Conservation (phyloP, 2,329 filamentous ascomycete genomes). For the Cercospora janseana region DNA sequence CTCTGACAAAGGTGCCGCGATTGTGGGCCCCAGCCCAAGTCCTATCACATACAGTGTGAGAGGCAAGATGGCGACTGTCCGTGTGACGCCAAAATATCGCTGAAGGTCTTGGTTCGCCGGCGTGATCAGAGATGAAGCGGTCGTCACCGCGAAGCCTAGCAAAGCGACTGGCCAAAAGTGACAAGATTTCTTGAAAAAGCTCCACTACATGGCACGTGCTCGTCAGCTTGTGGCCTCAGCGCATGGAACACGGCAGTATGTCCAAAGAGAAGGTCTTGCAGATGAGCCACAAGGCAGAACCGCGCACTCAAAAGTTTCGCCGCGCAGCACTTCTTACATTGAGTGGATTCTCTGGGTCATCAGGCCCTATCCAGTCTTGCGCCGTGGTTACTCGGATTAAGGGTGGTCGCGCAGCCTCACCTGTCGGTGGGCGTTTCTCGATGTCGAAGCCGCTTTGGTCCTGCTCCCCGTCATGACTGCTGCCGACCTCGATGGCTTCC, state of each 20-base stretch:
- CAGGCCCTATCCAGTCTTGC: conserved; percentile 31
- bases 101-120: conserved; percentile 27
- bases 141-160: conserved; percentile 30
- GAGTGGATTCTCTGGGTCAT: conserved; percentile 29
- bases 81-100: conserved; percentile 53
- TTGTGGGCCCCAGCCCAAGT: conserved; percentile 67
- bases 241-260: too few species aligned
- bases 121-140: conserved; percentile 29
- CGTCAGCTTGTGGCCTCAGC: not conserved
- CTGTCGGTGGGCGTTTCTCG: not conserved
- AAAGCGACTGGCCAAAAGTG: conserved; percentile 24
- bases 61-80: conserved; percentile 58
- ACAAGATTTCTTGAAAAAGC: conserved; percentile 21
- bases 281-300: too few species aligned
- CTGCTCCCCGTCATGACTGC: conserved; percentile 24
- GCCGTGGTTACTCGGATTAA: conserved; percentile 18
- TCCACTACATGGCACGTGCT: conserved; percentile 6
- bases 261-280: too few species aligned
- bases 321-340: conserved; percentile 5
- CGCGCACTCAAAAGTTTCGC: too few species aligned
- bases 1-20: conserved; percentile 38
- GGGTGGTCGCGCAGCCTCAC: conserved; percentile 2
- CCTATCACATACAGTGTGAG: conserved; percentile 56
- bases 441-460: too few species aligned
- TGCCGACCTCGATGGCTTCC: conserved; percentile 20